Evolutionary conservation across 139 green algal species (phyloP).

Genomic region (Pleodorina starrii): DNA sequence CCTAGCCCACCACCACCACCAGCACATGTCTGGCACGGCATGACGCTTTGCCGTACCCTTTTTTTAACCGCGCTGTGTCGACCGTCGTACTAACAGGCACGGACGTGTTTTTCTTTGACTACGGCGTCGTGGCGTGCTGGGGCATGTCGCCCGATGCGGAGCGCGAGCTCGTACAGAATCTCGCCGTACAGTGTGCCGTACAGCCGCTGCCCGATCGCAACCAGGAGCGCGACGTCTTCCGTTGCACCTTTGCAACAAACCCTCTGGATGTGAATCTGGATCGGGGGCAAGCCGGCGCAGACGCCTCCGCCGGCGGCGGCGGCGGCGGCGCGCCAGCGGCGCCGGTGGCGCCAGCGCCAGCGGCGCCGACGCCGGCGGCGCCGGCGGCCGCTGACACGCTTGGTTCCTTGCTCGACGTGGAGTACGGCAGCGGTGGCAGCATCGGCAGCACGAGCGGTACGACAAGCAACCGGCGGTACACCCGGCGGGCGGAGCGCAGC

Average conservation of each 20-base stretch:
- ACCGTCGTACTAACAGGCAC: too few relatives aligned
- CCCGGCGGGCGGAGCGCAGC: slow-evolving; percentile 10
- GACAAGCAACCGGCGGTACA: not conserved
- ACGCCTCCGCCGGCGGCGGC: not conserved
- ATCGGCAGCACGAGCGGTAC: not conserved
- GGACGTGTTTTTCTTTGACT: slow-evolving; percentile 78
- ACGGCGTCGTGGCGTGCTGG: slow-evolving; percentile 81
- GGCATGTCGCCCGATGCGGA: slow-evolving; percentile 64
- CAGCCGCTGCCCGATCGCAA: not conserved
- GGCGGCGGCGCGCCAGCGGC: not conserved
- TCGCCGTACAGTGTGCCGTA: slow-evolving; percentile 7
- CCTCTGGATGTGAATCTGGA: not conserved
- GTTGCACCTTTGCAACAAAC: slow-evolving; percentile 14
- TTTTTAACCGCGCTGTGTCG: too few relatives aligned
- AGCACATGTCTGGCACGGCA: too few relatives aligned
- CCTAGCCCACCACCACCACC: too few relatives aligned
- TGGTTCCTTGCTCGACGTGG: not conserved
- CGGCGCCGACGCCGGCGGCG: not conserved
- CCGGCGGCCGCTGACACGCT: not conserved
- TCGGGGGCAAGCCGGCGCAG: too few relatives aligned
- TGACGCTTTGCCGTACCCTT: too few relatives aligned
- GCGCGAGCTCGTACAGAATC: not conserved
- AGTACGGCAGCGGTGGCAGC: not conserved
- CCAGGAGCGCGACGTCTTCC: slow-evolving; percentile 25
- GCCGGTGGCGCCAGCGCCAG: not conserved